Conservation (phyloP, 495 filamentous ascomycete species). For the Barbatosphaeria neglecta region DNA sequence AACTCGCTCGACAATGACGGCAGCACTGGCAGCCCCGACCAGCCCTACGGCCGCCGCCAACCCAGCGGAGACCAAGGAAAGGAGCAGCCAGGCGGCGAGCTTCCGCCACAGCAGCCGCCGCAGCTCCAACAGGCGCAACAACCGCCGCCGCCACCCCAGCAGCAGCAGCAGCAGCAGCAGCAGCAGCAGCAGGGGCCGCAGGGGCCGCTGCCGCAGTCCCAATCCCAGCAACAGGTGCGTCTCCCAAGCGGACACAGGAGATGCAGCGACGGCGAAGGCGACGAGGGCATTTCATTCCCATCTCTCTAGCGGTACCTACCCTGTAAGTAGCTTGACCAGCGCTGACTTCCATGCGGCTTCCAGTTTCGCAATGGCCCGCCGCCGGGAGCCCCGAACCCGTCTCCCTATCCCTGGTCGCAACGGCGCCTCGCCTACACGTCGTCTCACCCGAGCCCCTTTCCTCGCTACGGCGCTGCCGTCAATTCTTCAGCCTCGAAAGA, state of each 20-base stretch:
- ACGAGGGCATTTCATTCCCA: too few species aligned
- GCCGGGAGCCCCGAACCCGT: slow-evolving; percentile 32
- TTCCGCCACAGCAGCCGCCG: slow-evolving; percentile 18
- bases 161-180: slow-evolving; percentile 5
- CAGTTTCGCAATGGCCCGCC: slow-evolving; percentile 37
- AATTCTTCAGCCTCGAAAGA: slow-evolving; percentile 90
- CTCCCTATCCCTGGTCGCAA: slow-evolving; percentile 94
- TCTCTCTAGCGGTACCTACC: too few species aligned
- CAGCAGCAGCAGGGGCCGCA: slow-evolving; percentile 7
- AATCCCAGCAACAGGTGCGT: slow-evolving; percentile 10
- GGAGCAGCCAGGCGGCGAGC: slow-evolving; percentile 15
- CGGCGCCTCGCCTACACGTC: slow-evolving; percentile 75
- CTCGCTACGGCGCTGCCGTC: slow-evolving; percentile 92
- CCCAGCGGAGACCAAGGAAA: not conserved
- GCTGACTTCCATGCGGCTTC: slow-evolving; percentile 6
- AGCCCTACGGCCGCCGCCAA: slow-evolving; percentile 19
- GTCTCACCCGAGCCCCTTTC: slow-evolving; percentile 78
- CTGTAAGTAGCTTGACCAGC: slow-evolving; percentile 1
- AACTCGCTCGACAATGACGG: slow-evolving; percentile 38
- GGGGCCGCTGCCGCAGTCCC: too few species aligned
- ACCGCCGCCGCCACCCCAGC: slow-evolving; percentile 10
- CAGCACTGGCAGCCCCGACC: slow-evolving; percentile 39
- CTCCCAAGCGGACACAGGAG: too few species aligned
- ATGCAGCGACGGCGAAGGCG: too few species aligned
- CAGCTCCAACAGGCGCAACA: slow-evolving; percentile 1